Base-by-base conservation (phyloP, 768 basidiomycete species). In the Boletus sp. region DNA sequence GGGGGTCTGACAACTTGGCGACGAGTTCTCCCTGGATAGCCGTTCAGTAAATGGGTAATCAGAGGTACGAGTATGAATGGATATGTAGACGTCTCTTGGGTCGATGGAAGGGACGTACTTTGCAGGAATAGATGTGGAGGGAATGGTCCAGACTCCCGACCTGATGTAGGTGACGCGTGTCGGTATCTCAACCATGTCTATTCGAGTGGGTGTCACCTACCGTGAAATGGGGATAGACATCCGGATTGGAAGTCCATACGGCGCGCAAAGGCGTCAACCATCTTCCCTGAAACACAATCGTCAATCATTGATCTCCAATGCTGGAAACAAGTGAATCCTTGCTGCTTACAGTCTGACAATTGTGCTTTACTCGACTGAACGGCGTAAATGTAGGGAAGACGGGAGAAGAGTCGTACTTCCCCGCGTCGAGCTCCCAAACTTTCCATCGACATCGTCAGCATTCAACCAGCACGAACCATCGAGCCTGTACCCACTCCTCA, bases 221-320 rank as follows among this genome's bases (percentile, higher is more conserved):
- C 34, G 88, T 88, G 59, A 93, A 92, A 69, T 93, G 87, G 44
- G 91, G 90, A 61, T 87, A 90, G 10, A 79, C 82, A 40, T 92
- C 83, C 7, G 88, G 81, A 73, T 93, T 92, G 3, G 80, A 79
- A 27, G 75, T 81, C 91, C 91, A 93, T 59, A 85, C 83, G 0
- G 91, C 89, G 50, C 83, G 82, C 32, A 93, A 70, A 41, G 87
- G 79, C 5, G 90, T 88, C 35, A 93, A 53, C 91, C 91, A 93
- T 74, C 80, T 83, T 0, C 91, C 90, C 90, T 93, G 35, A 39
- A 39, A 57, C 40, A 19, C 17, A 5, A 23, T 46, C 32, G 23
- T 56, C 34, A 27, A 53, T 32, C 42, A 40, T 42, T 35, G 33
- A 43, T 41, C 37, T 44, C 30, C 38, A 38, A 21, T 11, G 14